phyloP scores from a whole-genome alignment of 495 filamentous ascomycete genomes.

The Penicillium nucicola region DNA sequence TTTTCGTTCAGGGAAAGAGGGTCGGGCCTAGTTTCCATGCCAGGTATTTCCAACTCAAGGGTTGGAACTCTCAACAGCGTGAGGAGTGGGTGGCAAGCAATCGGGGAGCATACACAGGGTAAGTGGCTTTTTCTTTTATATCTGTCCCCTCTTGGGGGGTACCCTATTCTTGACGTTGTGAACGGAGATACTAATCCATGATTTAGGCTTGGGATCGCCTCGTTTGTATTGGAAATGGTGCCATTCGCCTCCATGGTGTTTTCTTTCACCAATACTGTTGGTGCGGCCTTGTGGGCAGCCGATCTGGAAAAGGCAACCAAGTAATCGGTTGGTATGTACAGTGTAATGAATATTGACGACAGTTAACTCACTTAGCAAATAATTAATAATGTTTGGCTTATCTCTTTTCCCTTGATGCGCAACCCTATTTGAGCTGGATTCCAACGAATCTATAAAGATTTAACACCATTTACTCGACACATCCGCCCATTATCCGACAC shows the following conservation, averaged over 20 bases:
- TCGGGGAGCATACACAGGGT: constrained; percentile 72
- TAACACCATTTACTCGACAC: constrained; percentile 10
- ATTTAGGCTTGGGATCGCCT: constrained; percentile 72
- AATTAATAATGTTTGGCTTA: too few relatives aligned
- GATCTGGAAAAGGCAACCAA: constrained; percentile 68
- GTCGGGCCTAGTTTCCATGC: constrained; percentile 51
- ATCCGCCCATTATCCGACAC: constrained; percentile 10
- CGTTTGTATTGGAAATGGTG: constrained; percentile 77
- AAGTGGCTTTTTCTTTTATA: constrained; percentile 37
- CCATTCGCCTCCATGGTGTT: constrained; percentile 82
- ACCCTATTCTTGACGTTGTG: neutral
- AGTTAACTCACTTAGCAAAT: too few relatives aligned
- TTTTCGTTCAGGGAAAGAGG: constrained; percentile 66
- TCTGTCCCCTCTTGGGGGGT: neutral
- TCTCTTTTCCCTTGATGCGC: too few relatives aligned
- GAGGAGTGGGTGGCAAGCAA: constrained; percentile 63
- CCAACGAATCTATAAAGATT: too few relatives aligned
- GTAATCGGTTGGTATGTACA: constrained; percentile 2
- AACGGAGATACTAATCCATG: constrained; percentile 10
- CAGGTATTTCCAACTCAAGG: constrained; percentile 87
- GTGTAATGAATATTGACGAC: too few relatives aligned
- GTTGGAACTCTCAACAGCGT: constrained; percentile 60
- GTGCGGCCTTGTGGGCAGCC: constrained; percentile 90
- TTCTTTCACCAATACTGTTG: constrained; percentile 86
- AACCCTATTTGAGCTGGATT: too few relatives aligned